phyloP scores from a whole-genome alignment of 2,329 filamentous ascomycete species.

The Bipolaris gigantea region DNA sequence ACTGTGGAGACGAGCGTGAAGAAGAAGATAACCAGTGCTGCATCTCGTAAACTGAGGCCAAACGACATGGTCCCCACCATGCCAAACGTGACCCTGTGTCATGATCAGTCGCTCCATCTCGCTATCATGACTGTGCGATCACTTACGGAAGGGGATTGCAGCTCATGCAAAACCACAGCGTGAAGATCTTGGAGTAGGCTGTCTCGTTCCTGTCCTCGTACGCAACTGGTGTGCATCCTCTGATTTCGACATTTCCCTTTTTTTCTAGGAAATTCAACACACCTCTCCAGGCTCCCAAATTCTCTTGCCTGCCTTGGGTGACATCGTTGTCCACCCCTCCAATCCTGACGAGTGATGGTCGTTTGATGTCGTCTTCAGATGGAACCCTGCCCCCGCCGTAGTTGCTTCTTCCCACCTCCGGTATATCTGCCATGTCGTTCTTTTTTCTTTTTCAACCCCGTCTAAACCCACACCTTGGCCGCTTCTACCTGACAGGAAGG shows the following conservation, averaged over 20 bases:
- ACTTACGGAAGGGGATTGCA: conserved; percentile 61
- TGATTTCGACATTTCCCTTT: conserved; percentile 36
- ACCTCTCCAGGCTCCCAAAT: conserved; percentile 16
- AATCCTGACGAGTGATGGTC: background rate
- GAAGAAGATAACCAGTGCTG: conserved; percentile 63
- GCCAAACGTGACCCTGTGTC: conserved; percentile 60
- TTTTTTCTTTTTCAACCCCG: background rate
- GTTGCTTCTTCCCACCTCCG: conserved; percentile 1
- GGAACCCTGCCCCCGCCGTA: background rate
- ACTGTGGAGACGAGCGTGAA: conserved; percentile 60
- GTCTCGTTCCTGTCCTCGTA: conserved; percentile 57
- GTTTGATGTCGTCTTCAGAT: conserved; percentile 9
- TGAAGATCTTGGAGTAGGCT: conserved; percentile 60
- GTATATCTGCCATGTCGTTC: background rate
- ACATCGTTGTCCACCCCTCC: conserved; percentile 7
- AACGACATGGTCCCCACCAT: conserved; percentile 62
- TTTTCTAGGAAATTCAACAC: conserved; percentile 25
- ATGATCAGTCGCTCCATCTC: background rate
- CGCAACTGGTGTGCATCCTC: conserved; percentile 60
- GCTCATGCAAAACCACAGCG: conserved; percentile 62
- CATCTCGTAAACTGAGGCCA: conserved; percentile 59
- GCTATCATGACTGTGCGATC: background rate
- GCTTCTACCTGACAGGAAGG: conserved; percentile 6
- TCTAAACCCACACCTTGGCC: conserved; percentile 2
- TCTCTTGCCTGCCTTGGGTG: conserved; percentile 15